Percentiles rank a stretch among this genome's conserved stretches.
phyloP scores from a whole-genome alignment of 257 asterid species.

The Fraxinus anomala region DNA sequence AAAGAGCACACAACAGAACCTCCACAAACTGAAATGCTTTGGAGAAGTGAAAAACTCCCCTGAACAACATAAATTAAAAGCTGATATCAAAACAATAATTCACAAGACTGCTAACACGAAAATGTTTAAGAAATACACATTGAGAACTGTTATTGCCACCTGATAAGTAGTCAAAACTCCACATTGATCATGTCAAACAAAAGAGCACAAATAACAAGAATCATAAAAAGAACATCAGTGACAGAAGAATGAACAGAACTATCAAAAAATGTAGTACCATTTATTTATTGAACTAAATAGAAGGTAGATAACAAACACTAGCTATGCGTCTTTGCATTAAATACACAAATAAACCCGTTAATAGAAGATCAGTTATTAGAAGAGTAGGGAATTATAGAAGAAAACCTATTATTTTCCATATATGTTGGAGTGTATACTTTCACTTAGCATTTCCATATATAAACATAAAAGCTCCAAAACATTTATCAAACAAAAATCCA shows the following conservation, averaged over 20 bases:
- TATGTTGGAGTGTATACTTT: background rate
- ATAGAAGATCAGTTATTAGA: background rate
- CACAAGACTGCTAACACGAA: background rate
- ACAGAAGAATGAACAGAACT: background rate
- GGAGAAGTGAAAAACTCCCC: conserved; percentile 31
- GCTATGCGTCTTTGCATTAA: background rate
- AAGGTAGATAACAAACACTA: background rate
- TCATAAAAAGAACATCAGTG: background rate
- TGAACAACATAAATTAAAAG: conserved; percentile 26
- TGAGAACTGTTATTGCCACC: background rate
- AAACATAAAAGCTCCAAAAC: conserved; percentile 2
- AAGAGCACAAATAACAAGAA: background rate
- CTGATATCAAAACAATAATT: background rate
- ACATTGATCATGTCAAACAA: background rate
- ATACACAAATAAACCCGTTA: background rate
- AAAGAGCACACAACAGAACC: conserved; percentile 29
- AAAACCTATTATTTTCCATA: background rate
- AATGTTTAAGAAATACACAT: background rate
- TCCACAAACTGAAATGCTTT: conserved; percentile 26
- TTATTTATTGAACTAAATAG: background rate
- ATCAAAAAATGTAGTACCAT: background rate
- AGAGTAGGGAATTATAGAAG: background rate
- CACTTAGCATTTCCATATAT: background rate
- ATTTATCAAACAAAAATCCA: background rate
- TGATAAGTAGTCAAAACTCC: background rate